Evolutionary conservation across 2,329 filamentous ascomycete genomes (phyloP).

Genomic region (Achaetomium macrosporum): DNA sequence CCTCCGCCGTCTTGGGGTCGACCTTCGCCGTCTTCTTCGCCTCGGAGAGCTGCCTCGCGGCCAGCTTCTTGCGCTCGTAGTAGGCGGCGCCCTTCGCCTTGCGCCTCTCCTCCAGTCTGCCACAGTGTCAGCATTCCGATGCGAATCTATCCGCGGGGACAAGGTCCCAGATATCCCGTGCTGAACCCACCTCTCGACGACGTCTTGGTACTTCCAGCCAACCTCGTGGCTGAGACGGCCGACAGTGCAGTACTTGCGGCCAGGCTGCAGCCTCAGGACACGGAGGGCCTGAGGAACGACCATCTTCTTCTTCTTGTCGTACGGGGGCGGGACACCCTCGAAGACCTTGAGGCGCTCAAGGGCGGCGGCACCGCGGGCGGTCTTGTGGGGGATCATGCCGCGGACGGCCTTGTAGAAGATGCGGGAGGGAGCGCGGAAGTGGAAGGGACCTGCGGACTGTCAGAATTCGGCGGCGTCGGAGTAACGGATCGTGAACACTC

Average conservation of each 20-base stretch:
- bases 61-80: constrained; percentile 99
- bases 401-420: constrained; percentile 99
- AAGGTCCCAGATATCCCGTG: background rate
- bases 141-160: constrained; percentile 13
- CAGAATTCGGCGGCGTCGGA: constrained; percentile 38
- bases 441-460: constrained; percentile 77
- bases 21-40: constrained; percentile 88
- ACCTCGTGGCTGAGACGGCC: constrained; percentile 97
- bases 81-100: constrained; percentile 99
- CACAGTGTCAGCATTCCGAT: constrained; percentile 36
- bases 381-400: constrained; percentile 99
- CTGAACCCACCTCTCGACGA: constrained; percentile 82
- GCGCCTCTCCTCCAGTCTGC: constrained; percentile 96
- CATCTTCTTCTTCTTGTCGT: constrained; percentile 99
- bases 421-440: constrained; percentile 97
- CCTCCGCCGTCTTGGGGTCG: constrained; percentile 78
- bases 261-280: constrained; percentile 93
- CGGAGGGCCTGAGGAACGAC: constrained; percentile 97
- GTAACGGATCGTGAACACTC: constrained; percentile 23
- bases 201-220: constrained; percentile 99
- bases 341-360: constrained; percentile 99
- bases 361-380: constrained; percentile 90
- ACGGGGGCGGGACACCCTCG: constrained; percentile 97
- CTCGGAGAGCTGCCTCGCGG: constrained; percentile 81
- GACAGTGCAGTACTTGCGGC: constrained; percentile 99